Evolutionary conservation across 345 rosid species (phyloP).

Genomic region (Hibiscus trionum): DNA sequence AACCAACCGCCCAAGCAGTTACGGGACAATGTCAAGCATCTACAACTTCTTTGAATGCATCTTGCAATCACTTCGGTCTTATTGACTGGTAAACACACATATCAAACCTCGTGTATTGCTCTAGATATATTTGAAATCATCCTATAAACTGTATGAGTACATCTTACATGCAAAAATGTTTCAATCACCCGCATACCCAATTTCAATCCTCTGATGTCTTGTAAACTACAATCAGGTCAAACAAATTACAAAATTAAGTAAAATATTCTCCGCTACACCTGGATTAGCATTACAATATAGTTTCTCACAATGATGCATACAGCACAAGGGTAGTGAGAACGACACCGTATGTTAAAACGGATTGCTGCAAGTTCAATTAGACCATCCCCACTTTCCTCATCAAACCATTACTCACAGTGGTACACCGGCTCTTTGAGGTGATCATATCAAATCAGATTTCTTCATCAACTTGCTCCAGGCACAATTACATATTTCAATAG

Average conservation of each 20-base stretch:
- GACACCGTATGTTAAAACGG: slow-evolving; percentile 8
- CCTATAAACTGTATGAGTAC: not conserved
- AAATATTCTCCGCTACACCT: not conserved
- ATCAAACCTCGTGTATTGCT: not conserved
- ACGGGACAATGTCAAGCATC: not conserved
- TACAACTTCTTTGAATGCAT: not conserved
- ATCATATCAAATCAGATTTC: slow-evolving; percentile 15
- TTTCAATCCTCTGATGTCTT: not conserved
- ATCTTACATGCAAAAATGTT: slow-evolving; percentile 3
- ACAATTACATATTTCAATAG: slow-evolving; percentile 13
- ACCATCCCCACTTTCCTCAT: slow-evolving; percentile 15
- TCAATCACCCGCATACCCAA: not conserved
- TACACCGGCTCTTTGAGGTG: slow-evolving; percentile 7
- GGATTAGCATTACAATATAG: slow-evolving; percentile 4
- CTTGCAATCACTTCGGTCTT: not conserved
- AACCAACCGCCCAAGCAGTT: not conserved
- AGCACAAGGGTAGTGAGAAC: slow-evolving; percentile 1
- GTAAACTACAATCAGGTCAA: not conserved
- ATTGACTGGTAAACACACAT: not conserved
- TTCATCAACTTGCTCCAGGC: slow-evolving; percentile 14
- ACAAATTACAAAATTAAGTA: slow-evolving; percentile 6
- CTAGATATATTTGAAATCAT: not conserved
- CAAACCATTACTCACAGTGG: slow-evolving; percentile 4
- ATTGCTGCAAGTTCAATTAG: not conserved
- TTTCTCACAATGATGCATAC: slow-evolving; percentile 4